Conservation (phyloP, 805 yeast species). For the Metschnikowia continentalis region DNA sequence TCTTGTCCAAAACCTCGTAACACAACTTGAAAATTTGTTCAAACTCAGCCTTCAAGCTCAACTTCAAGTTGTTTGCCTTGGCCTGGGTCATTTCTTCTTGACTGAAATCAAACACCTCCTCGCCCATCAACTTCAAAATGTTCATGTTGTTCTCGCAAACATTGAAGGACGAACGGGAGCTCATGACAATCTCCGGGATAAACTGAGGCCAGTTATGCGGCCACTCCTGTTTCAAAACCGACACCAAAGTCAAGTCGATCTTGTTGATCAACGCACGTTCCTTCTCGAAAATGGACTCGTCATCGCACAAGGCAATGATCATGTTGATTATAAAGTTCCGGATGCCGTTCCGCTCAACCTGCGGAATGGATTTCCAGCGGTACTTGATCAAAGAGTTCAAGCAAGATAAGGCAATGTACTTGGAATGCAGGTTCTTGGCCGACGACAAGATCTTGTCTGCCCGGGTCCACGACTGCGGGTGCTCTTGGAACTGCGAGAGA, state of each 20-base stretch:
- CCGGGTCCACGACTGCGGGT: conserved; percentile 93
- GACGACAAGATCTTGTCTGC: conserved; percentile 84
- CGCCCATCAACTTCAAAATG: conserved; percentile 81
- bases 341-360: conserved; percentile 85
- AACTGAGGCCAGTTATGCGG: conserved; percentile 98
- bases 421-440: conserved; percentile 78
- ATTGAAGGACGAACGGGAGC: conserved; percentile 79
- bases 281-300: conserved; percentile 62
- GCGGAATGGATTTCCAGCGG: conserved; percentile 90
- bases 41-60: conserved; percentile 83
- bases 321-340: conserved; percentile 90
- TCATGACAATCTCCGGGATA: conserved; percentile 84
- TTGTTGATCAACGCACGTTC: conserved; percentile 86
- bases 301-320: conserved; percentile 88
- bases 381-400: conserved; percentile 86
- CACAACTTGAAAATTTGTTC: conserved; percentile 91
- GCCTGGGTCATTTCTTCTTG: conserved; percentile 97
- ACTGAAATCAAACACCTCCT: conserved; percentile 94
- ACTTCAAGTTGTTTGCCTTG: conserved; percentile 76
- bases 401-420: conserved; percentile 86
- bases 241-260: conserved; percentile 90
- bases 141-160: conserved; percentile 98
- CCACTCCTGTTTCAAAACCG: conserved; percentile 97
- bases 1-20: conserved; percentile 87
- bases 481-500: conserved; percentile 80